phyloP scores from a whole-genome alignment of 2,329 filamentous ascomycete species.

The Colletotrichum phormii region DNA sequence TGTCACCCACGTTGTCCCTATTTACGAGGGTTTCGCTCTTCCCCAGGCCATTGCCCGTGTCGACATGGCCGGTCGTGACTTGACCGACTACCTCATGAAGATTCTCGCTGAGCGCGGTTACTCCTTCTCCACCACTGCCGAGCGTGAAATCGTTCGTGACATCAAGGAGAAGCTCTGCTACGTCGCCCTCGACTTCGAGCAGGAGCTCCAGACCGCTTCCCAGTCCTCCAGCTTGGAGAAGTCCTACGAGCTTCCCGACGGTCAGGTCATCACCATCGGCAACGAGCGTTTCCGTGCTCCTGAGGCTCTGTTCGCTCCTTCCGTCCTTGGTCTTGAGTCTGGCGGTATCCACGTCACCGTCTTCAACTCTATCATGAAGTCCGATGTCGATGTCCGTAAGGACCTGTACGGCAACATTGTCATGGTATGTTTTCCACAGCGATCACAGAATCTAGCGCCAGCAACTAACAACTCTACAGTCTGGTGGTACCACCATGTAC shows the following conservation, averaged over 20 bases:
- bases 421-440: conserved; percentile 79
- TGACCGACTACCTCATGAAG: conserved; percentile 99
- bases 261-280: conserved; percentile 99
- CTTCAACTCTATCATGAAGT: conserved; percentile 99
- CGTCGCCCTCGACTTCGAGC: conserved; percentile 99
- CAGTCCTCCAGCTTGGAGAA: conserved; percentile 99
- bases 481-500: conserved; percentile 99
- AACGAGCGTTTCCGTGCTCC: conserved; percentile 99
- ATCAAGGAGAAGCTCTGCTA: conserved; percentile 99
- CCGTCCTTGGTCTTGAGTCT: conserved; percentile 96
- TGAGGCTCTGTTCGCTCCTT: conserved; percentile 99
- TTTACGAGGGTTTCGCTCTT: conserved; percentile 99
- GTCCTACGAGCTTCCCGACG: conserved; percentile 99
- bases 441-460: background rate
- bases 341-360: conserved; percentile 99
- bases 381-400: conserved; percentile 99
- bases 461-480: conserved; percentile 67
- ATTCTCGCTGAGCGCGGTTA: conserved; percentile 99
- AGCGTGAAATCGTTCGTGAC: conserved; percentile 99
- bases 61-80: conserved; percentile 99
- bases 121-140: conserved; percentile 99
- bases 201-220: conserved; percentile 99
- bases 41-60: conserved; percentile 99
- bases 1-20: conserved; percentile 99
- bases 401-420: conserved; percentile 99